A percentile compares a stretch with the other conserved stretches of the same genome.
Conservation (phyloP, 2,329 filamentous ascomycete genomes). For the Xenosphaeropsis pyriputrescens region DNA sequence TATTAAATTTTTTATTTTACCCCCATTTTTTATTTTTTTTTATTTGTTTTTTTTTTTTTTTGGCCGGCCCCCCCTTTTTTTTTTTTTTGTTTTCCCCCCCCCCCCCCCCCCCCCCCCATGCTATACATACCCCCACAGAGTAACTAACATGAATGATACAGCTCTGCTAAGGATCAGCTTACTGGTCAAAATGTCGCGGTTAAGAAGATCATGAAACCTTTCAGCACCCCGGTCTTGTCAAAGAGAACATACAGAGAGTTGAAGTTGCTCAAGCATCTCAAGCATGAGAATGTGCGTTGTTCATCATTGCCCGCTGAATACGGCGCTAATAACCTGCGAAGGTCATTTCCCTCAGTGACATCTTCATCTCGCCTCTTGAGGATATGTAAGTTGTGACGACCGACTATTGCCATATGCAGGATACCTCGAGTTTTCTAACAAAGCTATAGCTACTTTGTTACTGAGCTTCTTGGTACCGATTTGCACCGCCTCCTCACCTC, state of each 20-base stretch:
- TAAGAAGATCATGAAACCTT: conserved; percentile 99
- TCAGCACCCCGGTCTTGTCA: conserved; percentile 95
- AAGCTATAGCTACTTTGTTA: conserved; percentile 78
- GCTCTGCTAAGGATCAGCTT: conserved; percentile 94
- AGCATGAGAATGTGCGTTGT: conserved; percentile 74
- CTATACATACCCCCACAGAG: neutral
- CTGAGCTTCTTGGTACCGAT: conserved; percentile 92
- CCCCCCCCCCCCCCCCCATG: too few relatives aligned
- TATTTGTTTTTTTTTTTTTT: too few relatives aligned
- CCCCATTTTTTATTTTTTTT: too few relatives aligned
- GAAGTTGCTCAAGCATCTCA: conserved; percentile 91
- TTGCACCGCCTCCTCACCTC: conserved; percentile 91
- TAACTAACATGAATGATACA: conserved; percentile 23
- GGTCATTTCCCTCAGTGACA: conserved; percentile 98
- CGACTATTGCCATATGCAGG: conserved; percentile 7
- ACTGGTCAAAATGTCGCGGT: conserved; percentile 93
- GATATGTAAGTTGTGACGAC: conserved; percentile 60
- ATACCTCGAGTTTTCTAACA: conserved; percentile 6
- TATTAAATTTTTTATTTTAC: too few relatives aligned
- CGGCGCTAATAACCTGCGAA: conserved; percentile 21
- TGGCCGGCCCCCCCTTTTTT: conserved; percentile 5
- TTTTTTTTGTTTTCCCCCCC: too few relatives aligned
- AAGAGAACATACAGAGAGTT: conserved; percentile 97
- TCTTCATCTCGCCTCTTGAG: conserved; percentile 97
- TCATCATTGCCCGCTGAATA: neutral